Base-by-base conservation (phyloP, 305 asterid genomes). In the Fraxinus ornus region DNA sequence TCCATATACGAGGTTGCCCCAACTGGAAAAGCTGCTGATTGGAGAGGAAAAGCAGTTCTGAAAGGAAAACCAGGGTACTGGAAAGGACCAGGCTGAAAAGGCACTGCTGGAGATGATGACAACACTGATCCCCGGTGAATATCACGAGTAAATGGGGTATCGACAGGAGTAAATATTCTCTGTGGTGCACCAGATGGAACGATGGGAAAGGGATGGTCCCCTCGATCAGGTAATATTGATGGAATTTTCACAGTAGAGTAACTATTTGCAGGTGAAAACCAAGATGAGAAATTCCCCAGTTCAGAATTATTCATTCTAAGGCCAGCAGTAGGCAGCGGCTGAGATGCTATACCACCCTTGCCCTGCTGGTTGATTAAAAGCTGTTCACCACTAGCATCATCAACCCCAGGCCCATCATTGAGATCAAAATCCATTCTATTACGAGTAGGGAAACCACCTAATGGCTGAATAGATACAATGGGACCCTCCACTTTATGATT, bases 341-440 rank as follows among this genome's bases (percentile, higher is more conserved):
- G 97, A 26, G 93, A 49, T 52, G 89, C 85, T 68, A 88, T 57
- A 83, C 87, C 85, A 64, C 83, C 88, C 82, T 89, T 88, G 66
- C 86, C 75, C 82, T 83, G 89, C 62, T 87, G 94, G 75, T n/a
- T 86, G 75, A 85, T 39, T 76, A 89, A 68, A 39, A 91, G 82
- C 39, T 84, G 92, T 71, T 93, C 97, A 0, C 76, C 83, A 78
- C 79, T 78, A 41, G 86, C 85, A 86, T 93, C 97, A 76, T 93
- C 99, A 78, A 87, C 82, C 77, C 87, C 86, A 80, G 98, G 98
- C 79, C 97, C 94, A 81, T 90, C 87, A 32, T 96, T 95, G 76
- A 95, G 91, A 87, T 95, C 99, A 84, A 95, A 93, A 83, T 90
- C 95, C 86, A 92, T 92, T 84, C 87, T 89, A 77, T 90, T 94